Conservation (phyloP, 768 basidiomycete genomes). For the Lentinus brumalis region DNA sequence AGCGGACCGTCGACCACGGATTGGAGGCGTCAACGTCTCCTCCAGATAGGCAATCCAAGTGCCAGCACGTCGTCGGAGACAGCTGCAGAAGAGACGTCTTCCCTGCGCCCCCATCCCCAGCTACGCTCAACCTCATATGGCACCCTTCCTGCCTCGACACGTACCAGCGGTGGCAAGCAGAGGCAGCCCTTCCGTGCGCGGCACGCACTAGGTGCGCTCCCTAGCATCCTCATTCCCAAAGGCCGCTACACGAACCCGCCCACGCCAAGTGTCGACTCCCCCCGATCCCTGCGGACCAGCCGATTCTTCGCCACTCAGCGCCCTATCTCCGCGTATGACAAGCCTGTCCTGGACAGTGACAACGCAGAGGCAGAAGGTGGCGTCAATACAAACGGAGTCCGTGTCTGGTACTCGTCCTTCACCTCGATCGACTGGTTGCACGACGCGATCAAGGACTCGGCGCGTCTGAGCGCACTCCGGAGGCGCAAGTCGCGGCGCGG, state of each 20-base stretch:
- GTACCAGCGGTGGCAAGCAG: conserved; percentile 1
- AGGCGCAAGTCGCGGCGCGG: conserved; percentile 71
- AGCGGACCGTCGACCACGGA: conserved; percentile 56
- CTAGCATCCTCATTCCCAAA: conserved; percentile 35
- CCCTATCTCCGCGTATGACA: conserved; percentile 77
- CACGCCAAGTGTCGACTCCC: conserved; percentile 34
- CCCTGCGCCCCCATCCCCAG: conserved; percentile 27
- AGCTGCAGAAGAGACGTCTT: conserved; percentile 17
- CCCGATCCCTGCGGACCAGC: conserved; percentile 36
- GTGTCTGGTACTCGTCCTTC: conserved; percentile 91
- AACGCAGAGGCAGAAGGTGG: conserved; percentile 48
- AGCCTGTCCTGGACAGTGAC: conserved; percentile 36
- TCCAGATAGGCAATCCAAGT: conserved; percentile 47
- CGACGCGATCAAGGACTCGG: conserved; percentile 92
- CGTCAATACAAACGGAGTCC: conserved; percentile 79
- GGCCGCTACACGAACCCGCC: conserved; percentile 35
- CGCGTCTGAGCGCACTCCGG: conserved; percentile 73
- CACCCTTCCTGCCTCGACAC: conserved; percentile 38
- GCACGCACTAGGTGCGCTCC: conserved; percentile 41
- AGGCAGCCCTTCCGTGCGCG: conserved; percentile 33
- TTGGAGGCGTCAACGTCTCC: conserved; percentile 62
- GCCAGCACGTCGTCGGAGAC: conserved; percentile 1
- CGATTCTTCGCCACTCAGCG: conserved; percentile 48
- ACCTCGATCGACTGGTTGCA: conserved; percentile 96
- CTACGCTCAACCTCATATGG: conserved; percentile 51